Evolutionary conservation across 805 yeast genomes (phyloP).

Genomic region (Kluyveromyces aestuarii): DNA sequence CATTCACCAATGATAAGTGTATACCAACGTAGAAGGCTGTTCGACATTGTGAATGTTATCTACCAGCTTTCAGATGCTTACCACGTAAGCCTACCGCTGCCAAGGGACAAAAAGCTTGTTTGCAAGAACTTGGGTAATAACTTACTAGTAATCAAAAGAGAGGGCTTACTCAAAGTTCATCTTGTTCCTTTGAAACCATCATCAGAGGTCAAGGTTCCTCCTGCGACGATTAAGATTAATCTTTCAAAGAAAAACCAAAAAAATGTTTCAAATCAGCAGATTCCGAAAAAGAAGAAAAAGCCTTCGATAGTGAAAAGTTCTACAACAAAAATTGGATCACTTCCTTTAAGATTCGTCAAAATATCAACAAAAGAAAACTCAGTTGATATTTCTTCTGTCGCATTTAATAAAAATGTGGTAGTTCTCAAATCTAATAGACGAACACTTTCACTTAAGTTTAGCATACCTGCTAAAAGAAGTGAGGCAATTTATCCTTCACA

Average conservation of each 20-base stretch:
- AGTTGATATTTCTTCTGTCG: constrained; percentile 35
- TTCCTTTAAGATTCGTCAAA: constrained; percentile 36
- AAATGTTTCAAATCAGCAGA: constrained; percentile 1
- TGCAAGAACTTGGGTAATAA: constrained; percentile 48
- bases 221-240: not conserved
- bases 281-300: constrained; percentile 7
- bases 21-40: constrained; percentile 50
- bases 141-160: constrained; percentile 49
- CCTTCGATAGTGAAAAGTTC: constrained; percentile 7
- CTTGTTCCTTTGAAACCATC: constrained; percentile 14
- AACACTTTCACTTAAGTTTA: constrained; percentile 21
- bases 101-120: constrained; percentile 57
- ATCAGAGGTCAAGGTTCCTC: constrained; percentile 4
- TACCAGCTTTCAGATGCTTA: constrained; percentile 53
- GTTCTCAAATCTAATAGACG: constrained; percentile 23
- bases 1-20: constrained; percentile 54
- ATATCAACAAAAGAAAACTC: constrained; percentile 30
- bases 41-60: constrained; percentile 57
- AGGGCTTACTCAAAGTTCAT: constrained; percentile 29
- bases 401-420: constrained; percentile 27
- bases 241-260: not conserved
- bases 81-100: constrained; percentile 54
- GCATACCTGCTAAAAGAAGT: constrained; percentile 6
- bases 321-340: constrained; percentile 19
- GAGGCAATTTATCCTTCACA: not conserved